Percentiles rank a stretch among this genome's conserved stretches.
phyloP scores from a whole-genome alignment of 345 rosid genomes.

The Cochlearia excelsa region DNA sequence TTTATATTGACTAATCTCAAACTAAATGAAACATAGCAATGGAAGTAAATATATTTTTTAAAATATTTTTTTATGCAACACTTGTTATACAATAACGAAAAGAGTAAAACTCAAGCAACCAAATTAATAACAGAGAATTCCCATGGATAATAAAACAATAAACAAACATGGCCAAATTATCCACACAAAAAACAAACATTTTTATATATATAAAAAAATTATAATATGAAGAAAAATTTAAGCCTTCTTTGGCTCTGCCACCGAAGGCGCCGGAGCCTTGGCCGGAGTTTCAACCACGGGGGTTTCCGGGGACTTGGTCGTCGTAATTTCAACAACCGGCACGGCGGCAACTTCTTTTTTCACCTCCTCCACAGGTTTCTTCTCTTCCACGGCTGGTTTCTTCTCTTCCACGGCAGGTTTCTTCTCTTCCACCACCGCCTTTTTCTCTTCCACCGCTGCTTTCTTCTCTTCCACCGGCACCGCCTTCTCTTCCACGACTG shows the following conservation, averaged over 20 bases:
- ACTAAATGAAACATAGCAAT: too few species aligned
- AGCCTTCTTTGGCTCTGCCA: constrained; percentile 45
- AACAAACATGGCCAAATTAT: constrained; percentile 26
- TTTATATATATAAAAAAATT: constrained; percentile 4
- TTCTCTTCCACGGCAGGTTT: background rate
- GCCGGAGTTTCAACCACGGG: background rate
- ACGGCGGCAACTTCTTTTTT: constrained; percentile 36
- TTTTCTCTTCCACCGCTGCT: constrained; percentile 17
- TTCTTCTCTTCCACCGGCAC: constrained; percentile 17
- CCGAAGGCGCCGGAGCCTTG: constrained; percentile 23
- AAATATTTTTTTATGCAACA: too few species aligned
- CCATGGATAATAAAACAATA: constrained; percentile 28
- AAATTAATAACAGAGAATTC: constrained; percentile 15
- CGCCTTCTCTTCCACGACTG: constrained; percentile 21
- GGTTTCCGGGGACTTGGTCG: constrained; percentile 12
- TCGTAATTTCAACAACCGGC: constrained; percentile 17
- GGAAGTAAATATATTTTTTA: too few species aligned
- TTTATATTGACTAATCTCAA: too few species aligned
- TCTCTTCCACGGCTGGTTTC: constrained; percentile 7
- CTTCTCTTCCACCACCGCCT: constrained; percentile 17
- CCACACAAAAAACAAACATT: constrained; percentile 29
- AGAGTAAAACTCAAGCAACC: constrained; percentile 14
- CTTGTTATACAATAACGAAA: too few species aligned
- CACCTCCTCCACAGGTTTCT: constrained; percentile 39
- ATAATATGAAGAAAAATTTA: constrained; percentile 23